These are phyloP conservation scores for Tripterygium wilfordii DNA, from an alignment of 177 flowering plant genomes.

Conservation along the genomic window DNA sequence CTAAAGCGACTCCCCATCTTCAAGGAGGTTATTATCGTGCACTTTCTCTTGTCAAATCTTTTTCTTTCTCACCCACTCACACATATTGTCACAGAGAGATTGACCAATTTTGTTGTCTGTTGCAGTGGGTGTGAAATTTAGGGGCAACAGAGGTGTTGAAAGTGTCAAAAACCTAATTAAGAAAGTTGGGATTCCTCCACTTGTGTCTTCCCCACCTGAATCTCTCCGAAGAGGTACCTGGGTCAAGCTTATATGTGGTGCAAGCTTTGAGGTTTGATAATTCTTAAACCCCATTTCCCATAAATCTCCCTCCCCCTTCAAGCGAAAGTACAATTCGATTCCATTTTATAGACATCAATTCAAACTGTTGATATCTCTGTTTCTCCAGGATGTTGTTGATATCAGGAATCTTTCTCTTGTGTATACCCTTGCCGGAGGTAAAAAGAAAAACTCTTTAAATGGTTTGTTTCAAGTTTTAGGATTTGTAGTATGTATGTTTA, in stretches of 20 bases:
- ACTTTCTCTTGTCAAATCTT: background rate
- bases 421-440: conserved; percentile 87
- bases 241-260: conserved; percentile 94
- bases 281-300: background rate
- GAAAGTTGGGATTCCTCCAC: conserved; percentile 28
- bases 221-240: conserved; percentile 59
- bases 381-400: conserved; percentile 60
- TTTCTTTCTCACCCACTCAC: conserved; percentile 1
- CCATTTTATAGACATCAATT: too few relatives aligned
- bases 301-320: background rate
- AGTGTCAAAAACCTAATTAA: conserved; percentile 28
- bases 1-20: too few relatives aligned
- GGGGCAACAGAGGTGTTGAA: conserved; percentile 21
- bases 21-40: too few relatives aligned
- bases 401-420: conserved; percentile 76
- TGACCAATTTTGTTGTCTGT: background rate
- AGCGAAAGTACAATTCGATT: background rate
- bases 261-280: conserved; percentile 54
- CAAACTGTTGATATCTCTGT: background rate
- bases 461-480: too few relatives aligned
- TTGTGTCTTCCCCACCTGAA: conserved; percentile 29
- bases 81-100: too few relatives aligned
- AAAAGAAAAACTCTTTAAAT: background rate
- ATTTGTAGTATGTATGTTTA: too few relatives aligned
- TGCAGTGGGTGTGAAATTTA: conserved; percentile 10